phyloP scores from a whole-genome alignment of 2,329 filamentous ascomycete genomes.

The Neophaeococcomyces mojaviensis region DNA sequence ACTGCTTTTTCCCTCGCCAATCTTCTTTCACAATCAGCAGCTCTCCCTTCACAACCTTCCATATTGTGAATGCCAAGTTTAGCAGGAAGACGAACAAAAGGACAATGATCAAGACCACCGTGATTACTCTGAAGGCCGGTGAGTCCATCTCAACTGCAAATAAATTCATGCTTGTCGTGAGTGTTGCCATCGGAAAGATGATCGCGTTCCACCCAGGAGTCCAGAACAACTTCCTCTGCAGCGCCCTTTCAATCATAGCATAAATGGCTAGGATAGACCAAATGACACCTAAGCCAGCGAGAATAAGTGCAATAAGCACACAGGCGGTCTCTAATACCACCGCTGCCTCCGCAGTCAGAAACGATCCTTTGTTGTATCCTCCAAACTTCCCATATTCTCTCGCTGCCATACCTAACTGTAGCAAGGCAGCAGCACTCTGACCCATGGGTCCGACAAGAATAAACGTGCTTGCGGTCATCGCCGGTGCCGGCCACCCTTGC shows the following conservation, averaged over 20 bases:
- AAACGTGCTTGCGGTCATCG: slow-evolving; percentile 27
- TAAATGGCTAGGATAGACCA: slow-evolving; percentile 36
- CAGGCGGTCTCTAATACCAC: slow-evolving; percentile 28
- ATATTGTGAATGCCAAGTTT: slow-evolving; percentile 27
- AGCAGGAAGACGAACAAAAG: no score
- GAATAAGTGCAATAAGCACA: slow-evolving; percentile 31
- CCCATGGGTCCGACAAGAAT: slow-evolving; percentile 37
- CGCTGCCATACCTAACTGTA: slow-evolving; percentile 31
- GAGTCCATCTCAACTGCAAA: slow-evolving; percentile 34
- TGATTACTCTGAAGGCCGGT: slow-evolving; percentile 31
- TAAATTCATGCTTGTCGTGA: slow-evolving; percentile 23
- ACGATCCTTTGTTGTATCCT: slow-evolving; percentile 27
- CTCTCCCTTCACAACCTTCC: slow-evolving; percentile 26
- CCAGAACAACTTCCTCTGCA: slow-evolving; percentile 12
- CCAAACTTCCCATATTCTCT: slow-evolving; percentile 26
- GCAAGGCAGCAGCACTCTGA: slow-evolving; percentile 27
- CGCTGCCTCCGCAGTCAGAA: slow-evolving; percentile 30
- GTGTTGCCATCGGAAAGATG: slow-evolving; percentile 19
- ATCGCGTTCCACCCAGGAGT: slow-evolving; percentile 18
- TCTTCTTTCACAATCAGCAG: slow-evolving; percentile 23
- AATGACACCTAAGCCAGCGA: slow-evolving; percentile 36
- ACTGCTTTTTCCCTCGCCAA: slow-evolving; percentile 9
- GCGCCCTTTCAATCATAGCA: slow-evolving; percentile 13
- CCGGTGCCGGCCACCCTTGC: slow-evolving; percentile 21
- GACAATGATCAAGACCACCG: slow-evolving; percentile 32